Base-by-base conservation (phyloP, 163 green algal species). In the Scenedesmus sp. region DNA sequence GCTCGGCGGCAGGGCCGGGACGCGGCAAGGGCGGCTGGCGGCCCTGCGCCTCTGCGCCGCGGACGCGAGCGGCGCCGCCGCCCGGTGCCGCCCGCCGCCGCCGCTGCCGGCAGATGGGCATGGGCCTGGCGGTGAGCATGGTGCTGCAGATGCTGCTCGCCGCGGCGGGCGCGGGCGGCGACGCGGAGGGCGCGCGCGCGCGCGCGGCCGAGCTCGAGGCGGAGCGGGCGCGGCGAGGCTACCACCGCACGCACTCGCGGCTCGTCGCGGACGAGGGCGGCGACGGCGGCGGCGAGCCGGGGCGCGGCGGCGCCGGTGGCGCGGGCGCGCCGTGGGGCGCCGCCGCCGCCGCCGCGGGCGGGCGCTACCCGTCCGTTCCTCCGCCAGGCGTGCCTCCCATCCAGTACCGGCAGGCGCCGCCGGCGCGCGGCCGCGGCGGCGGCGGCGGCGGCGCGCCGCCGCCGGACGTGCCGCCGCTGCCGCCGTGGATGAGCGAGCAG, bases 81-180 rank as follows among this genome's bases (percentile, higher is more conserved):
- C 71, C 45, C 42, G 72, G 51, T 10, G 76, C n/a, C n/a, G n/a
- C n/a, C n/a, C n/a, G n/a, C n/a, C n/a, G n/a, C n/a, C n/a, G n/a
- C n/a, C n/a, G n/a, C n/a, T n/a, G n/a, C n/a, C n/a, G 81, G 42
- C 83, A 83, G 75, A 77, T 86, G 69, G 74, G 74, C 17, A 48
- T 81, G n/a, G 74, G 62, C 13, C 24, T 81, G 3, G 74, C 58
- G 22, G 29, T 81, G 31, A 81, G 60, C 73, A 65, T 81, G 33
- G 36, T 22, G 22, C 29, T 31, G n/a, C 42, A 14, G 45, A 74
- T 74, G 13, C 15, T 34, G 44, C 14, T 18, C 24, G 64, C 47
- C 7, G 65, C 65, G 15, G 31, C 72, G 11, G 44, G 60, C 10
- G 72, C 26, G 3, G 72, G 72, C 10, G 42, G 57, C 42, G 56